Percentiles rank a stretch among this genome's conserved stretches.
Conservation (phyloP, 441 rosid genomes). For the Jatropha multifida region DNA sequence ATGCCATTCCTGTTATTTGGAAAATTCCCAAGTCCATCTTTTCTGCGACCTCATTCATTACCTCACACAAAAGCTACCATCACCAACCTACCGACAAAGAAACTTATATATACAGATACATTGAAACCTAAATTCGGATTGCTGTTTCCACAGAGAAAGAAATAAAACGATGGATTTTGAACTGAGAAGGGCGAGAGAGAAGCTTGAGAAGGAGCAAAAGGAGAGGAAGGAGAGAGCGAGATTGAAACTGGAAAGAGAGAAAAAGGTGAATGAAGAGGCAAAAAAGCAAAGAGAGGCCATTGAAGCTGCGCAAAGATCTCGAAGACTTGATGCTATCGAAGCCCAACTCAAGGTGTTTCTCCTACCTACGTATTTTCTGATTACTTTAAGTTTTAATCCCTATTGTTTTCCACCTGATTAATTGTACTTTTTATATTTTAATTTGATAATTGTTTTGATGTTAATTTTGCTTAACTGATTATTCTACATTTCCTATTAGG, state of each 20-base stretch:
- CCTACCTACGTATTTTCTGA: background rate
- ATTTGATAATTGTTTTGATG: background rate
- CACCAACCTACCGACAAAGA: background rate
- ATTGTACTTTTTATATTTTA: background rate
- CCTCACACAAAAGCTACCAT: background rate
- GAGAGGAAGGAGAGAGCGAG: slow-evolving; percentile 79
- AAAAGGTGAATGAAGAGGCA: slow-evolving; percentile 73
- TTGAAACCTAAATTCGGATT: background rate
- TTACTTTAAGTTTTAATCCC: background rate
- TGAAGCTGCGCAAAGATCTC: slow-evolving; percentile 80
- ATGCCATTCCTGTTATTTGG: background rate
- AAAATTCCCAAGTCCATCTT: slow-evolving; percentile 1
- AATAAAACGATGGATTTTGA: slow-evolving; percentile 70
- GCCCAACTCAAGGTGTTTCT: slow-evolving; percentile 67
- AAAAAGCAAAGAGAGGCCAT: slow-evolving; percentile 73
- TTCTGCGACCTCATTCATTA: background rate
- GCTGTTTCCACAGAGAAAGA: background rate
- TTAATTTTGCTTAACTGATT: background rate
- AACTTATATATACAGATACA: background rate
- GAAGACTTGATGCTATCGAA: slow-evolving; percentile 74
- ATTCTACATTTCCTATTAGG: background rate
- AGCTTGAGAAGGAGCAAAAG: slow-evolving; percentile 84
- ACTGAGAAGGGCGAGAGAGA: slow-evolving; percentile 88
- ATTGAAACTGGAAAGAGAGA: slow-evolving; percentile 61
- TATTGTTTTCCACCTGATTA: background rate